Evolutionary conservation across 331 rosid species (phyloP).

Genomic region (Pyrus hybrid): DNA sequence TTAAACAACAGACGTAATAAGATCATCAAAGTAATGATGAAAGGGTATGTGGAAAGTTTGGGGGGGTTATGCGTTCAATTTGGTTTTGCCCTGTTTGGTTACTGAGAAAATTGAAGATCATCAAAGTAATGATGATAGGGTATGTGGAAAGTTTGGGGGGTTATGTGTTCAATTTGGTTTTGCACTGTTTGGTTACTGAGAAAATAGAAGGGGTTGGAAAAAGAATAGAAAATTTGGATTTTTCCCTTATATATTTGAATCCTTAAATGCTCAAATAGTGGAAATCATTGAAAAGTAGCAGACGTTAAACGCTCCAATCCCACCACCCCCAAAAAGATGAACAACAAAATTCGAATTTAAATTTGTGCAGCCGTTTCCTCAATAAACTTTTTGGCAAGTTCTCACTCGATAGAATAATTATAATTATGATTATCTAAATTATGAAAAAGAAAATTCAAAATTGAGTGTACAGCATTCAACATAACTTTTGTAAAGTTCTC

Average conservation of each 20-base stretch:
- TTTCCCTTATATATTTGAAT: conserved; percentile 5
- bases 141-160: too few relatives aligned
- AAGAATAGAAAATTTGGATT: background rate
- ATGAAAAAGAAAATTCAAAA: too few relatives aligned
- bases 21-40: background rate
- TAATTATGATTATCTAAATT: too few relatives aligned
- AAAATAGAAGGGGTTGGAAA: background rate
- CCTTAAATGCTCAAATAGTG: background rate
- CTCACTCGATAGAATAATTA: too few relatives aligned
- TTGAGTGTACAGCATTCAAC: too few relatives aligned
- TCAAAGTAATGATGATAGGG: too few relatives aligned
- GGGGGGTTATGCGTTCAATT: background rate
- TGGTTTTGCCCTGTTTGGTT: background rate
- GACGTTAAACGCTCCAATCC: background rate
- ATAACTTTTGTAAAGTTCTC: too few relatives aligned
- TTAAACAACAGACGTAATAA: background rate
- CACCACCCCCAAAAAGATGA: background rate
- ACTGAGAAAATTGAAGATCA: background rate
- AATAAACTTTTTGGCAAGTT: too few relatives aligned
- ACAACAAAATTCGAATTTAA: background rate
- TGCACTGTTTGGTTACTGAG: background rate
- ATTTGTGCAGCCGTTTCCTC: background rate
- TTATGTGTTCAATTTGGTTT: background rate
- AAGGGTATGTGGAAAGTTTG: too few relatives aligned
- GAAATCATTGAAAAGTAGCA: too few relatives aligned